Conservation (phyloP, 768 basidiomycete genomes). For the Xerocomus potaroensis region DNA sequence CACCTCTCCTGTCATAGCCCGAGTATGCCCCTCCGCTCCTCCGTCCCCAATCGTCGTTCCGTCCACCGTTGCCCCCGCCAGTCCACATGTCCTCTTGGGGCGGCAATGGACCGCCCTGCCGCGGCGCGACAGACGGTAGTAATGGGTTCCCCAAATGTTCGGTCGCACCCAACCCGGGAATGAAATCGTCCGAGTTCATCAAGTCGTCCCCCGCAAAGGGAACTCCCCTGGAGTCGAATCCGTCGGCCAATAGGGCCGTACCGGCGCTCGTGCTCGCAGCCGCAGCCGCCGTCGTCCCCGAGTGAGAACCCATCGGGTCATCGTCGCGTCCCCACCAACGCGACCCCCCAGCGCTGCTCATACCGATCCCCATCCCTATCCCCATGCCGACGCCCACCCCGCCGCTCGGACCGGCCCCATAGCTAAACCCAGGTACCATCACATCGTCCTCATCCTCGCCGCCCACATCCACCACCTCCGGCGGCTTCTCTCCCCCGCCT, state of each 20-base stretch:
- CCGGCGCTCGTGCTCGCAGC: background rate
- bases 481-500: constrained; percentile 81
- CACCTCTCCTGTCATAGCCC: constrained; percentile 27
- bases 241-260: constrained; percentile 16
- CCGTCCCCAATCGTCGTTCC: constrained; percentile 37
- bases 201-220: constrained; percentile 23
- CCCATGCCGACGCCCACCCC: background rate
- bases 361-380: constrained; percentile 17
- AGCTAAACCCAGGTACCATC: constrained; percentile 73
- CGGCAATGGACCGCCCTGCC: constrained; percentile 36
- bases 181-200: constrained; percentile 49
- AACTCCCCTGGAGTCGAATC: constrained; percentile 22
- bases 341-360: constrained; percentile 17
- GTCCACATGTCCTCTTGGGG: constrained; percentile 53
- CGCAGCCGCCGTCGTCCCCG: constrained; percentile 32
- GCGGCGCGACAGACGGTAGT: constrained; percentile 29
- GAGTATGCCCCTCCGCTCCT: constrained; percentile 35
- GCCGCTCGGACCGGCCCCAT: constrained; percentile 15
- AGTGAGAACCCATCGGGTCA: constrained; percentile 22
- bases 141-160: constrained; percentile 20
- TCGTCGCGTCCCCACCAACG: constrained; percentile 48
- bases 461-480: constrained; percentile 54
- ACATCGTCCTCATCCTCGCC: constrained; percentile 68
- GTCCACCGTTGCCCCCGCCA: constrained; percentile 27
- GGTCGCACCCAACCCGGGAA: constrained; percentile 58